Evolutionary conservation across 345 rosid species (phyloP), one percentile per base, ranked within the genome.

Genomic region (Populus euphratica): DNA sequence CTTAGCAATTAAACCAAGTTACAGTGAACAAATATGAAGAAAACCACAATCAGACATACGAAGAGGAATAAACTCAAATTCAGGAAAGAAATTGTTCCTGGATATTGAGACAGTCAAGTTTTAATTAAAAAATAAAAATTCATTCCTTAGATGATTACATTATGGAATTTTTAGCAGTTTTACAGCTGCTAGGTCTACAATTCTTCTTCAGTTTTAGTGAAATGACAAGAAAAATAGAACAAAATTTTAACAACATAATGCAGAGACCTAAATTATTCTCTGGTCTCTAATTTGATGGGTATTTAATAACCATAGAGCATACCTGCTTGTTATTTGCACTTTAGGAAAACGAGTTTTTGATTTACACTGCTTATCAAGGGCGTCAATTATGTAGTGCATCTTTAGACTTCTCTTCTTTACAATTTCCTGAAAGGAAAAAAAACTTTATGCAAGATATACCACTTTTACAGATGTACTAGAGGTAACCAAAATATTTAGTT

Each of bases 311-410:
- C 50, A 47, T 47, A 47, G 17, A 78, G 44, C 97, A 87, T 92
- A 93, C 99, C 66, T 82, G 93, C 76, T 82, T 70, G 81, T 74
- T 68, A 92, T 88, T 50, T 79, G 81, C 81, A 90, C 38, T 14
- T 77, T 76, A 16, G 85, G 78, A 69, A 90, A 41, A 73, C 76
- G 78, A 68, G 76, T 77, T 85, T 85, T 87, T 56, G 79, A 75
- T 23, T 84, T 73, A 59, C 86, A 89, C 76, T 81, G 91, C 78
- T 70, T 77, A 73, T 85, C 61, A 31, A 96, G 88, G 39, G 92
- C 77, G 67, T 80, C 77, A 64, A 90, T 79, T 44, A 96, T 70
- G 17, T 89, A 86, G 50, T 77, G 84, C 62, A 81, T 80, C 8
- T 65, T 82, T 29, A 96, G 86, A 61, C 82, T 75, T 85, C 83